Evolutionary conservation across 2,329 filamentous ascomycete genomes (phyloP), one percentile per base, ranked within the genome.

Genomic region (Stylonectria norvegica): DNA sequence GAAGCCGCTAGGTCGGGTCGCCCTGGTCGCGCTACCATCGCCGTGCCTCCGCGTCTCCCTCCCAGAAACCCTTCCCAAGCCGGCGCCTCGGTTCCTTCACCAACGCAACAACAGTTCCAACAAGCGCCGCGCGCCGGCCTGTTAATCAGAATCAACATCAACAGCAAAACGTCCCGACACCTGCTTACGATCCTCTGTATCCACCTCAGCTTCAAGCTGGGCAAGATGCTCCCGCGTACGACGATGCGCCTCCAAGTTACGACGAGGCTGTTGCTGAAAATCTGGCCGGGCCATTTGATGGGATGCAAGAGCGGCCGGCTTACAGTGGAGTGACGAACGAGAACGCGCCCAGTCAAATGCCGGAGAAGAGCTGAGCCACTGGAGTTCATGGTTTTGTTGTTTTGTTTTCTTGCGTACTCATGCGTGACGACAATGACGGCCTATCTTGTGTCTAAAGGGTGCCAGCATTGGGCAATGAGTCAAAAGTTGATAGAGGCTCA

Each of bases 221-320:
- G n/a, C 72, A 73, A 23, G 61, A 65, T 7, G 71, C 62, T 2
- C 63, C 69, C 14, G 58, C 62, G 1, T 72, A 78, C 49, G 83
- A 88, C 20, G 89, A 93, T 40, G 87, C 89, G n/a, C 90, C 91
- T 14, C 90, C 90, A 6, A 95, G 88, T 57, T 97, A 97, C 59
- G 89, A 95, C 65, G 90, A 96, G 64, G 89, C 89, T 10, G 83
- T 96, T 66, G 89, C 89, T 5, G 83, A 87, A 49, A 79, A 83
- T 43, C 66, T 93, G 47, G 64, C 70, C 0, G 83, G 79, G 23
- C 86, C 88, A 2, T 79, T 89, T 40, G 78, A 88, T 59, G 85
- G 45, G 69, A 48, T 56, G 46, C 59, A 64, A 28, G 59, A 83
- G 18, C 73, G 89, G 54, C 80, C 83, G 19, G 81, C 79, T 11